Evolutionary conservation across 2,329 filamentous ascomycete species (phyloP), one percentile per base, ranked within the genome.

Genomic region (Aspergillus udagawae): DNA sequence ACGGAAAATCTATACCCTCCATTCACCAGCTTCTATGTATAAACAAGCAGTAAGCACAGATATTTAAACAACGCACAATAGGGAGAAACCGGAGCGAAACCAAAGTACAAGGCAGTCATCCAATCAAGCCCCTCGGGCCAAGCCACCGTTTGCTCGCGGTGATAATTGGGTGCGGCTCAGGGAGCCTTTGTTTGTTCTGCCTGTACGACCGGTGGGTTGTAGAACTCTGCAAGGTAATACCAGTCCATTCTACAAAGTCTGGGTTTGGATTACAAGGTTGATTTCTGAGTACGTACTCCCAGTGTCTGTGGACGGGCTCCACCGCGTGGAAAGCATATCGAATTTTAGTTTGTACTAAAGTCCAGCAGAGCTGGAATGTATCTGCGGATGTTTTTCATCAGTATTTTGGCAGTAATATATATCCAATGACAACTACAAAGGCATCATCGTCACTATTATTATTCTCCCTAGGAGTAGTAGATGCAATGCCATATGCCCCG

Each of bases 81-180:
- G 21, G 44, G 3, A 47, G 14, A 47, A 23, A 47, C 20, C 20
- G 21, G 44, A 27, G 27, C 3, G 8, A 27, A 47, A 14, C 44
- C 44, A 47, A 17, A 38, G 32, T 14, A 25, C 12, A 1, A 14
- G 4, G 20, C 7, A 21, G 12, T 47, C 44, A n/a, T 25, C 44
- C 44, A 47, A 47, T 23, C 10, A 12, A 47, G 14, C 10, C 20
- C 9, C 12, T 10, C 21, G 6, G 44, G 27, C 14, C 44, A 23
- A 47, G 20, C 44, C 44, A 23, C 44, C 4, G 21, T 23, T n/a
- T 38, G 14, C 20, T 23, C 51, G 38, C 45, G 35, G 59, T 51
- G 55, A 51, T 57, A 63, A 62, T 63, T 65, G 63, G 63, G 60
- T 65, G 63, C 63, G 63, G 63, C 63, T 65, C 63, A 53, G 21